Percentiles rank a stretch among this genome's conserved stretches.
phyloP scores from a whole-genome alignment of 2,329 filamentous ascomycete species.

The Scytalidium sp. region DNA sequence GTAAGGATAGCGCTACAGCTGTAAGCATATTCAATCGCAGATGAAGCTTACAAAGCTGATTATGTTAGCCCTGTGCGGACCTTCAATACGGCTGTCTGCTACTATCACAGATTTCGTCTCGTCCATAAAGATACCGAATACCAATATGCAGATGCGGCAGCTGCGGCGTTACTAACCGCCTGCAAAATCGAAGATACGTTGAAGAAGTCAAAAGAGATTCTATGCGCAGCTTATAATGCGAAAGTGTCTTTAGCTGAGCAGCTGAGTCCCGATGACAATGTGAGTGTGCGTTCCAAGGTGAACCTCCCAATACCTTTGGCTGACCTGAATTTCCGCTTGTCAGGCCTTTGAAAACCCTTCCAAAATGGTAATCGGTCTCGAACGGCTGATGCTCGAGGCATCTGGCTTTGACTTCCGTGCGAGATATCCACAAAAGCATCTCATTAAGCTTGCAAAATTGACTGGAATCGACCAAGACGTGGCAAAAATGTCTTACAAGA shows the following conservation, averaged over 20 bases:
- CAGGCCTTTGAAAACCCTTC: conserved; percentile 78
- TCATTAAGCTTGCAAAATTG: conserved; percentile 70
- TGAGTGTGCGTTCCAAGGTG: conserved; percentile 36
- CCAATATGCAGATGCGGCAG: conserved; percentile 80
- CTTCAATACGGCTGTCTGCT: conserved; percentile 85
- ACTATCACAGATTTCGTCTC: conserved; percentile 92
- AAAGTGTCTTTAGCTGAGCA: conserved; percentile 61
- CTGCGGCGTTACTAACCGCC: conserved; percentile 84
- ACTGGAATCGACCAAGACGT: conserved; percentile 47
- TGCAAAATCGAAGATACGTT: conserved; percentile 98
- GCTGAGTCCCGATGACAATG: conserved; percentile 77
- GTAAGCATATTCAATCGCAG: conserved; percentile 44
- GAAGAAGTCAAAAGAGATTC: conserved; percentile 92
- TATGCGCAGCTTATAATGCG: conserved; percentile 86
- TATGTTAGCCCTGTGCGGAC: conserved; percentile 74
- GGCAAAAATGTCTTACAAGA: conserved; percentile 69
- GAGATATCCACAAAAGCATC: conserved; percentile 78
- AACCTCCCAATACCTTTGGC: not conserved
- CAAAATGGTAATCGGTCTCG: conserved; percentile 81
- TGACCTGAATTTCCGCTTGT: conserved; percentile 1
- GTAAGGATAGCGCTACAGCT: conserved; percentile 76
- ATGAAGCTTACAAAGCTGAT: conserved; percentile 3
- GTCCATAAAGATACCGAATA: conserved; percentile 84
- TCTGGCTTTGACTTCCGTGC: conserved; percentile 92
- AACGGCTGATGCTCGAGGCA: conserved; percentile 88